Conservation (phyloP, 140 eudicot species). For the Ambrosia hybrid region DNA sequence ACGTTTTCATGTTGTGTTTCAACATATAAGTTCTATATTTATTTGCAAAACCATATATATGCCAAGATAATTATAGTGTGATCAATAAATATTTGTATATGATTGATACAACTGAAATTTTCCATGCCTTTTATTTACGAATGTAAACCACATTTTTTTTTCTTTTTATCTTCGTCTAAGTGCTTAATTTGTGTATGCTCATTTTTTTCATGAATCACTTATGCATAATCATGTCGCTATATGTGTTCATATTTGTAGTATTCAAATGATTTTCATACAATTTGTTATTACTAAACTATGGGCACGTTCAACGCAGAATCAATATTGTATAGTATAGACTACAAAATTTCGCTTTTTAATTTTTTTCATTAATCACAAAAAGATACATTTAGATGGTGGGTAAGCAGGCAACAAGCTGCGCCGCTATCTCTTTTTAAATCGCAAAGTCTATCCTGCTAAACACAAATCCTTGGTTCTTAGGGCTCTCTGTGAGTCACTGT, state of each 20-base stretch:
- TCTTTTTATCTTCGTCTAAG: not conserved
- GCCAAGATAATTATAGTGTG: conserved; percentile 11
- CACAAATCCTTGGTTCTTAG: no score
- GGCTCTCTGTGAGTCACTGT: no score
- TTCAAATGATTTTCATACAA: not conserved
- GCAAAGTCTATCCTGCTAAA: no score
- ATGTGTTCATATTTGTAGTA: not conserved
- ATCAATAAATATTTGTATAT: conserved; percentile 9
- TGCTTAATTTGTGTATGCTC: not conserved
- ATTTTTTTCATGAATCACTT: not conserved
- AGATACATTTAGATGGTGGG: no score
- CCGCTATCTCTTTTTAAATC: no score
- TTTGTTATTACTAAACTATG: not conserved
- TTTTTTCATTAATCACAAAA: no score
- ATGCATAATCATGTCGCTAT: not conserved
- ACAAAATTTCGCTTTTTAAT: no score
- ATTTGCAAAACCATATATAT: conserved; percentile 3
- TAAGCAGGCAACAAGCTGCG: no score
- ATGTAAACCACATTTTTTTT: not conserved
- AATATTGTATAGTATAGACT: no score
- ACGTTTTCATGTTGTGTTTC: not conserved
- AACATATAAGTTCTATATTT: not conserved
- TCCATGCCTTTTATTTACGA: not conserved
- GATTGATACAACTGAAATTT: not conserved
- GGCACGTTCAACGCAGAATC: no score